phyloP scores from a whole-genome alignment of 192 early-diverging fungal genomes.

The Podochytrium sp. region DNA sequence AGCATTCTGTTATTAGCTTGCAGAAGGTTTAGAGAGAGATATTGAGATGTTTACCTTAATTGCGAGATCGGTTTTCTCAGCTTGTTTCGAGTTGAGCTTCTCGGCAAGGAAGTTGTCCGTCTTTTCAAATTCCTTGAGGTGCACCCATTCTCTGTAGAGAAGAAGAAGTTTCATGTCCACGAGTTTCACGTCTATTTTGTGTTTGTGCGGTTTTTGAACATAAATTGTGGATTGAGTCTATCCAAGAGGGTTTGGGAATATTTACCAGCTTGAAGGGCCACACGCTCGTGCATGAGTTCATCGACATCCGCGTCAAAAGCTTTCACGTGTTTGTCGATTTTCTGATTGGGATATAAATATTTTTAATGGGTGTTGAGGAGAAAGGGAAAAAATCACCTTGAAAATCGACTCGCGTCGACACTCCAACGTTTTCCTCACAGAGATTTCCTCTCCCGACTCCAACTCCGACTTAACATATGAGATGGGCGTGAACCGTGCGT shows the following conservation, averaged over 20 bases:
- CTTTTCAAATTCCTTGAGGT: slow-evolving; percentile 72
- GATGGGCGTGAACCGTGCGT: too few relatives aligned
- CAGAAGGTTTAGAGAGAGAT: slow-evolving; percentile 5
- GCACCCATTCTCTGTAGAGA: slow-evolving; percentile 63
- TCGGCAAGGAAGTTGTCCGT: slow-evolving; percentile 58
- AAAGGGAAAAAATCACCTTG: slow-evolving; percentile 31
- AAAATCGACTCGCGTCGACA: slow-evolving; percentile 42
- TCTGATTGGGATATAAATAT: slow-evolving; percentile 18
- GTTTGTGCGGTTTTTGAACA: not conserved
- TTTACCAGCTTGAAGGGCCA: slow-evolving; percentile 58
- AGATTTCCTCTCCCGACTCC: slow-evolving; percentile 48
- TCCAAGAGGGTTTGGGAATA: not conserved
- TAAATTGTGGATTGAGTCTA: not conserved
- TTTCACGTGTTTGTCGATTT: slow-evolving; percentile 34
- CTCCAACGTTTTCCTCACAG: slow-evolving; percentile 34
- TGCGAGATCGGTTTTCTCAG: slow-evolving; percentile 61
- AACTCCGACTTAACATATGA: not conserved
- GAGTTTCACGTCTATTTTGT: slow-evolving; percentile 57
- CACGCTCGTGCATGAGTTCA: slow-evolving; percentile 48
- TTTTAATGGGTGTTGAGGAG: slow-evolving; percentile 7
- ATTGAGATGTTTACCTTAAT: slow-evolving; percentile 38
- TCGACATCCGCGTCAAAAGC: slow-evolving; percentile 53
- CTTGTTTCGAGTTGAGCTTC: slow-evolving; percentile 53
- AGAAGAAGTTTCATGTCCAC: slow-evolving; percentile 66
- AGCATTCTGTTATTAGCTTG: too few relatives aligned